These are phyloP conservation scores for Candida ovalis DNA, from an alignment of 805 yeast genomes.

Conservation along the genomic window DNA sequence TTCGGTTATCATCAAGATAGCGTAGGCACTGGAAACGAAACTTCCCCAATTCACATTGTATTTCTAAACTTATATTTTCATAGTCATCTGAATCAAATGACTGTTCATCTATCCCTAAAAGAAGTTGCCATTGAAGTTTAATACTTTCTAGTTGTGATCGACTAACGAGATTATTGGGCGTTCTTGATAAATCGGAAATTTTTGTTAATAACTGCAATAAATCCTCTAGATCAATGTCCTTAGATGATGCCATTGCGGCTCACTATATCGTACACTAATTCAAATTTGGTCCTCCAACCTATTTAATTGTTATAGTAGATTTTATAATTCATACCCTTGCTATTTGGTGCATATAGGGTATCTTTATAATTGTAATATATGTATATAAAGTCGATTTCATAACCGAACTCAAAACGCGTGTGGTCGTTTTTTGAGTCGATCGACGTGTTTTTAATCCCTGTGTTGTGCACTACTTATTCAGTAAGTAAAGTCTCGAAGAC, in stretches of 20 bases:
- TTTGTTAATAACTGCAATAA: constrained; percentile 14
- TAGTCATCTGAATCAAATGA: constrained; percentile 14
- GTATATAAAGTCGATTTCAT: too few species aligned
- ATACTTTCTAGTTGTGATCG: constrained; percentile 11
- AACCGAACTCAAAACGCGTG: too few species aligned
- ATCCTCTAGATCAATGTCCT: constrained; percentile 11
- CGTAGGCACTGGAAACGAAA: constrained; percentile 15
- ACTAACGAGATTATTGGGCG: constrained; percentile 4
- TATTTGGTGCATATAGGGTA: too few species aligned
- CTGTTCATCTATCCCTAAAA: constrained; percentile 23
- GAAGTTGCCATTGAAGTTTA: constrained; percentile 22
- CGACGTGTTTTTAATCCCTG: neutral
- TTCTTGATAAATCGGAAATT: constrained; percentile 10
- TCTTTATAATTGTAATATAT: too few species aligned
- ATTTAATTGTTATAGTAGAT: too few species aligned
- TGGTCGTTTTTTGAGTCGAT: neutral
- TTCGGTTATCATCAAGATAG: constrained; percentile 1
- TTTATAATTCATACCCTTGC: too few species aligned
- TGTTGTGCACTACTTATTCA: neutral
- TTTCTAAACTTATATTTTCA: constrained; percentile 14
- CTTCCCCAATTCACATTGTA: constrained; percentile 9
- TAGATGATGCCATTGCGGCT: neutral
- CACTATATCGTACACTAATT: neutral
- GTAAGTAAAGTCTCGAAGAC: neutral
- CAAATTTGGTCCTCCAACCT: too few species aligned